Evolutionary conservation across 805 yeast genomes (phyloP).

Genomic region (Kregervanrija fluxuum): DNA sequence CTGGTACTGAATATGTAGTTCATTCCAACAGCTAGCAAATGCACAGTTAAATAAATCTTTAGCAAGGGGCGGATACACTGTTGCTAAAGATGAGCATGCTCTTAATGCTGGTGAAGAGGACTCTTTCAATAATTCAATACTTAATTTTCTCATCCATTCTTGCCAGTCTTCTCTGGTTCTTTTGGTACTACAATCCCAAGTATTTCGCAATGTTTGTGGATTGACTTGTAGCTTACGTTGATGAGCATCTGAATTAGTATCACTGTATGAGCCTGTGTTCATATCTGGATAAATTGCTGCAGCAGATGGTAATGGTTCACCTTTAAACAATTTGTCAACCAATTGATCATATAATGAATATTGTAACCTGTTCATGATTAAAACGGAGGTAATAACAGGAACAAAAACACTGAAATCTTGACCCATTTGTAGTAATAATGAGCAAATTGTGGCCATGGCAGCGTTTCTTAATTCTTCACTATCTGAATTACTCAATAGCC

Average conservation of each 20-base stretch:
- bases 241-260: conserved; percentile 57
- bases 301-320: conserved; percentile 80
- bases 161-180: conserved; percentile 96
- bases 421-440: conserved; percentile 74
- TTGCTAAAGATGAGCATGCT: conserved; percentile 86
- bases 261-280: conserved; percentile 33
- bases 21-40: conserved; percentile 94
- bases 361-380: conserved; percentile 57
- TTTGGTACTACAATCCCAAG: conserved; percentile 89
- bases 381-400: conserved; percentile 67
- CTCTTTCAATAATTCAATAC: conserved; percentile 80
- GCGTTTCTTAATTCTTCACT: conserved; percentile 54
- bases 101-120: conserved; percentile 92
- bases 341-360: conserved; percentile 74
- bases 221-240: conserved; percentile 68
- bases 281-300: conserved; percentile 60
- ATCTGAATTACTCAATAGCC: conserved; percentile 42
- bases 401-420: conserved; percentile 78
- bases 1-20: conserved; percentile 79
- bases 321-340: conserved; percentile 67
- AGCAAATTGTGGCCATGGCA: conserved; percentile 72
- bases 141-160: conserved; percentile 87
- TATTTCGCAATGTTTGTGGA: conserved; percentile 57
- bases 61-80: conserved; percentile 81
- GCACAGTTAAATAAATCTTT: conserved; percentile 89